phyloP scores from a whole-genome alignment of 2,329 filamentous ascomycete species.

The Penicillium sp. region DNA sequence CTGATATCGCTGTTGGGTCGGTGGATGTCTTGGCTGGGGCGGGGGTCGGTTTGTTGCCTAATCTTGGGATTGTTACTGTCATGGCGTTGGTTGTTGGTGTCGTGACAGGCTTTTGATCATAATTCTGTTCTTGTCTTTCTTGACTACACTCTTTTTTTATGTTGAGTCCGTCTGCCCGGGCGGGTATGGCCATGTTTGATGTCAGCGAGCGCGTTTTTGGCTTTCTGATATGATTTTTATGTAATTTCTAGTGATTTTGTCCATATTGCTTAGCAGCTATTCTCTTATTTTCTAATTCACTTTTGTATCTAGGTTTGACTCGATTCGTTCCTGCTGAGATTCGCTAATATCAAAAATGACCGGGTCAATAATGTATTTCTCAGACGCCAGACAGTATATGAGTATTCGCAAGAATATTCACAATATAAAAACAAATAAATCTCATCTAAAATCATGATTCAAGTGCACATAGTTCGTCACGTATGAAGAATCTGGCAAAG shows the following conservation, averaged over 20 bases:
- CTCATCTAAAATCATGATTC: background rate
- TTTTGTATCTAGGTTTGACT: background rate
- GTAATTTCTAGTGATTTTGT: slow-evolving; percentile 6
- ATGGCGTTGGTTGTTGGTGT: slow-evolving; percentile 9
- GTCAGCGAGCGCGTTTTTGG: slow-evolving; percentile 25
- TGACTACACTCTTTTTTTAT: slow-evolving; percentile 4
- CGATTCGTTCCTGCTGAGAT: background rate
- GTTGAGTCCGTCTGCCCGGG: slow-evolving; percentile 5
- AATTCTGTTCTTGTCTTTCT: background rate
- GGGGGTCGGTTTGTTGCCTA: slow-evolving; percentile 4
- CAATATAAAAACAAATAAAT: background rate
- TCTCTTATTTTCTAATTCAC: background rate
- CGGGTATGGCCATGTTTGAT: slow-evolving; percentile 26
- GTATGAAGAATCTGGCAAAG: background rate
- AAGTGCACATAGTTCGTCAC: background rate
- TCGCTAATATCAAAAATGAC: background rate
- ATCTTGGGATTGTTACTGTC: background rate
- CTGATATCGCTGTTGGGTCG: slow-evolving; percentile 40
- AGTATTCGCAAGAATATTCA: background rate
- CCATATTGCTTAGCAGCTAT: background rate
- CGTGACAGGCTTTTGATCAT: slow-evolving; percentile 9
- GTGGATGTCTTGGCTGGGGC: slow-evolving; percentile 13
- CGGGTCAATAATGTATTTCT: background rate
- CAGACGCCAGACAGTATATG: background rate
- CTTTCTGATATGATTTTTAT: slow-evolving; percentile 3